Base-by-base conservation (phyloP, 768 basidiomycete genomes). In the Boletus rex-veris region DNA sequence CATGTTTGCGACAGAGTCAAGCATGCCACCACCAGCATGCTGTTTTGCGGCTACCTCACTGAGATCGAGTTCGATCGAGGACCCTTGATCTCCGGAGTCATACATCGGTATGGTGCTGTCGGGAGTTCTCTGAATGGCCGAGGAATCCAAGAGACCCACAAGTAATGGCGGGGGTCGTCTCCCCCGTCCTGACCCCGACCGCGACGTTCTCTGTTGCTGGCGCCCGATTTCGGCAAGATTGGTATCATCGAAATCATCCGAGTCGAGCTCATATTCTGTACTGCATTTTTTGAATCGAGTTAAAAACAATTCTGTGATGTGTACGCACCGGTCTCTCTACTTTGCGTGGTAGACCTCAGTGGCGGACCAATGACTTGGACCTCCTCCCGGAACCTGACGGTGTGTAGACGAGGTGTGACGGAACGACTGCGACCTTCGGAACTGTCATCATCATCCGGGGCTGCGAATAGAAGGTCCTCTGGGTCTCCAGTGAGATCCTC, bases 1-100 rank as follows among this genome's bases (percentile, higher is more conserved):
- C 96, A 97, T 97, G 68, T 95, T 90, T 19, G 90, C 88, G 53
- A 91, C 79, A 8, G 90, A 92, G 64, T 90, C 85, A 2, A 92
- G 10, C 75, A 93, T 71, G 0, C 85, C 84, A 19, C 91, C 90
- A 42, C 90, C 88, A 0, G 84, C 80, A 37, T 72, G 76, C 42
- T 77, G 75, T 67, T 87, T 87, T 19, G 79, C 77, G 40, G 85
- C 82, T 30, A 95, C 71, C 56, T 86, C 85, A 53, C 94, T 81
- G 64, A 94, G 68, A 73, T 93, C 78, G 8, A 64, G 40, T 42
- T 60, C 42, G n/a, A 52, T 37, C 24, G 65, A 67, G 24, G 61
- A 54, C 7, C 60, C 70, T 52, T 70, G 62, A 45, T 68, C 71
- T 54, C 70, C 75, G 28, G 70, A 60, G 35, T 69, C 59, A 37